Evolutionary conservation across 108 stramenopile species (phyloP), one percentile per base, ranked within the genome.

Genomic region (Discostella pseudostelligera): DNA sequence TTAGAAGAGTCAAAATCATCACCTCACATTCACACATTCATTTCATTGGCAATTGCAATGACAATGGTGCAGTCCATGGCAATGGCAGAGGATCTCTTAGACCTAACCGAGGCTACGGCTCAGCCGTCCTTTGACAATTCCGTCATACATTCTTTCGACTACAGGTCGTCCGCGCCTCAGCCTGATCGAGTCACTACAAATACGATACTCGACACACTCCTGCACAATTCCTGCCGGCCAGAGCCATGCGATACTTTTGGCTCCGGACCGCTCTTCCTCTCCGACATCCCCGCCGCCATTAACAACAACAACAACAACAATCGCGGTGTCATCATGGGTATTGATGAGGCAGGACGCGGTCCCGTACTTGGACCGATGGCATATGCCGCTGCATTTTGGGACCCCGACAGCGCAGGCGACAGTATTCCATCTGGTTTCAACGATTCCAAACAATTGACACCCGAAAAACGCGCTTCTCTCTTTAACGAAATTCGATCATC

Each of bases 291-390:
- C 16, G 53, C 14, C 62, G 65, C n/a, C 48, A 58, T n/a, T 19
- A 76, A 21, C 35, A 63, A 39, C 0, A 58, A 39, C 11, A 59
- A 49, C 4, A 36, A 43, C 49, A 48, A 21, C 20, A 42, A 60
- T 0, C 29, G 47, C 1, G 80, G 78, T 48, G 82, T 87, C 12
- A 63, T 79, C 19, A 16, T 87, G 13, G 84, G 88, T 17, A 85
- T 87, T 21, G 85, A 87, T 46, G 92, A 93, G 55, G 92, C 92
- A 16, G 92, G 92, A 17, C 72, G 92, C 12, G 92, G 92, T 50
- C 83, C 79, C 2, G 89, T 90, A n/a, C 70, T 93, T n/a, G 94
- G 94, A 24, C 89, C 92, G 9, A 92, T 96, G 90, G 82, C 85
- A 13, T 96, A 93, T 65, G 90, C 80, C 7, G 80, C 79, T 13